Base-by-base conservation (phyloP, 2,329 filamentous ascomycete species). In the Ramichloridium luteum region DNA sequence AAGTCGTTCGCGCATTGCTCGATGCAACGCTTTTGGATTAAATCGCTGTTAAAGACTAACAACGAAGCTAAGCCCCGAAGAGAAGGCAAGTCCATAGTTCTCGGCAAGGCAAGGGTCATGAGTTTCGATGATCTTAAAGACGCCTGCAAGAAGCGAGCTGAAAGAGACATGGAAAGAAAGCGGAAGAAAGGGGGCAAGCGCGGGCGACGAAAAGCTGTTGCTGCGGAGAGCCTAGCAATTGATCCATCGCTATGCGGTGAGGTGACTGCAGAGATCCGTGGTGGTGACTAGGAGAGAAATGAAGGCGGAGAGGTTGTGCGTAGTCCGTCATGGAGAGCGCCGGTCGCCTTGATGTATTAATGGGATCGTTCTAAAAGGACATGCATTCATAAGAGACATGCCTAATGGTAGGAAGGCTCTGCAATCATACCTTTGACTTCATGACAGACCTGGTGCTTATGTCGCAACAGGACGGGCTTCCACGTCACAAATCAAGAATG, bases 1-100 rank as follows among this genome's bases (percentile, higher is more conserved):
- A 23, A 23, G 20, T 23, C 20, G 8, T 23, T 23, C 8, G 20
- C 20, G n/a, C 20, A 23, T n/a, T 8, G 20, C 20, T 23, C 20
- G 20, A 23, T 23, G 20, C 20, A 23, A n/a, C 20, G 20, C n/a
- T n/a, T 8, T 32, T 32, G 43, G 34, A 51, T 49, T 33, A 17
- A 38, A 25, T 43, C 52, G 36, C 42, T 57, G 25, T 32, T 36
- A 25, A 37, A 40, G 34, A 45, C 48, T 8, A 51, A 54, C 30
- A 46, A 51, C 32, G 41, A 53, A 39, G 38, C 38, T 26, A 52
- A 50, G 37, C 32, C 30, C 31, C 40, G 45, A 20, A 39, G 41
- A 34, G 40, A 38, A 15, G 46, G 44, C 12, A 48, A 35, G 31
- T 44, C 48, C 27, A 8, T 34, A 12, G 35, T 52, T 14, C 28